Evolutionary conservation across 805 yeast genomes (phyloP), one percentile per base, ranked within the genome.

Genomic region (Scheffersomyces lignosus): DNA sequence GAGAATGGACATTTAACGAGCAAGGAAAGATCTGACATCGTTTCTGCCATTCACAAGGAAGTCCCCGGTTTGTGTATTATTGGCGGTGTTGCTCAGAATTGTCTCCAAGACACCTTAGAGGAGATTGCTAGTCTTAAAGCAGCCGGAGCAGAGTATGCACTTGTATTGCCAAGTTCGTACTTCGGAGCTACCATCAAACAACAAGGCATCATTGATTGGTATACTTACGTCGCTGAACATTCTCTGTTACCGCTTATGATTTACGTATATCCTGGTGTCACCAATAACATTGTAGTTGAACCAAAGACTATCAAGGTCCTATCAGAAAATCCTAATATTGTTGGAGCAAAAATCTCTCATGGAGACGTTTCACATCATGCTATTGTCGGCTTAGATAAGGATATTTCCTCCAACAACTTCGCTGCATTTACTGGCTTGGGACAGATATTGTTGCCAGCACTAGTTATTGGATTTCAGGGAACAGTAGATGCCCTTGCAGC

Each of bases 401-500:
- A 56, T 27, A 63, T 73, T 37, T 32, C 17, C 4, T 29, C 34
- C 29, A 65, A 64, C 44, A 60, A 70, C 44, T 77, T 77, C 58
- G 41, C 53, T 18, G 54, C 67, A 24, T 66, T 73, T 45, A 69
- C 78, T 6, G 81, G 81, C 12, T 59, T 74, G 14, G 80, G 80
- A 18, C 80, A 76, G 49, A 55, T 73, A 27, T 54, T 77, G 24
- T 52, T 74, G 23, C 80, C 81, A 16, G 70, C 69, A 13, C 55
- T 73, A 31, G 39, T 66, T 1, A 66, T 72, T 15, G 78, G 78
- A n/a, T 66, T 65, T 35, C 58, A 61, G 34, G 81, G 80, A 23
- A 64, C 78, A 12, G 69, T 77, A 39, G 80, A 75, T 49, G 81
- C 78, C 5, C 56, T 75, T 22, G 61, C 74, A 27, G 78, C 77